Base-by-base conservation (phyloP, 1,139 yeast genomes). In the Pichia inconspicua region DNA sequence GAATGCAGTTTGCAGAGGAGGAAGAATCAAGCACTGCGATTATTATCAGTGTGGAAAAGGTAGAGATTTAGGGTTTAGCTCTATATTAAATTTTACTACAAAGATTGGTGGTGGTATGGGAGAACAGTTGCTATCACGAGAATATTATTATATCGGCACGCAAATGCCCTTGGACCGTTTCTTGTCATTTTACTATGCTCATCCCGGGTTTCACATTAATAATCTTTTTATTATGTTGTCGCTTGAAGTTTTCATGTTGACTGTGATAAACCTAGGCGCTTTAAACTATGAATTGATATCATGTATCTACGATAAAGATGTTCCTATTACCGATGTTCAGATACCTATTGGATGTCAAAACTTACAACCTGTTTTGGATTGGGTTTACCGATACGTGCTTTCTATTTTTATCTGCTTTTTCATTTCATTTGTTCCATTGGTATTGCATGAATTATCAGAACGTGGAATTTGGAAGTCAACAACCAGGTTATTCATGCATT, bases 61-160 rank as follows among this genome's bases (percentile, higher is more conserved):
- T 0, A 70, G 96, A 53, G 96, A 88, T 66, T 69, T 88, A 38
- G 96, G 96, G 0, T 88, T 88, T 64, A 82, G 85, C 0, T 84
- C 96, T 0, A 85, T 88, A 45, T 69, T 87, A 52, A 87, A 86
- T 58, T 88, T 88, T 62, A 87, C 95, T 0, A 80, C 92, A 0
- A 88, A 88, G 60, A 87, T 88, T 59, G 96, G 96, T 0, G 90
- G 95, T 40, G 96, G 96, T 1, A 88, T 88, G 96, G 96, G 96
- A 0, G 96, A 88, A 60, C 96, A 88, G 58, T 74, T 86, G 61
- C 66, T 88, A 15, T 86, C 95, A 5, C 69, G 96, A 54, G 96
- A 88, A 59, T 86, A 88, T 60, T 87, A 78, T 61, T 84, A 84
- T 60, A 67, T 88, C 53, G 95, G 96, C 0, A 83, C 92, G 0